Evolutionary conservation across 2,329 filamentous ascomycete genomes (phyloP), one percentile per base, ranked within the genome.

Genomic region (Phialocephala sp.): DNA sequence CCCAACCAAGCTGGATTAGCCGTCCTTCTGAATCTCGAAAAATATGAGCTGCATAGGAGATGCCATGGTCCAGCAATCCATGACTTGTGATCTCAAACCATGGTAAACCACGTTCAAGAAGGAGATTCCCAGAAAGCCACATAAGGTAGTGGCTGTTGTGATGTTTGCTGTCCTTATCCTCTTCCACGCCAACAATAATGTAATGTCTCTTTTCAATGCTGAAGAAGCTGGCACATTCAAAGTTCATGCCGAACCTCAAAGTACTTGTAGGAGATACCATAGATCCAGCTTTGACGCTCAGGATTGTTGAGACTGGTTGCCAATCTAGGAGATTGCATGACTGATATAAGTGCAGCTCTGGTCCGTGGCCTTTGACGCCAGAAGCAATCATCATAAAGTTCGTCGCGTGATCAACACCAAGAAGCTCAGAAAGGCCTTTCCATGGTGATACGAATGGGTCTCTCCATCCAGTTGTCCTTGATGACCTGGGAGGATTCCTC

Each of bases 191-290:
- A n/a, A 68, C 50, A 45, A 66, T 65, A 20, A 72, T 65, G n/a
- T 70, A 72, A 43, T 71, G 63, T 47, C 59, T 70, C 15, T 63
- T 35, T 6, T 66, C 67, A 56, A 72, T 66, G 11, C n/a, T 66
- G 54, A 72, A 72, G 55, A 72, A 72, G 41, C 69, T 68, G 1
- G 66, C 69, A 65, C 69, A 70, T 47, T 71, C 69, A 22, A 71
- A 72, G 36, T 72, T 71, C 66, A 60, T 70, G 22, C 69, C 69
- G 41, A 67, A 70, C 27, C 41, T 58, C 4, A 68, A 45, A 6
- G 60, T 20, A 43, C 66, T 69, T 1, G 60, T 62, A 4, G 66
- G 59, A 0, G 69, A 63, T 20, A 72, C 41, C 22, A 36, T 63
- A 3, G 67, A 63, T 18, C 59, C 60, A 8, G 47, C 62, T 52